Evolutionary conservation across 2,329 filamentous ascomycete genomes (phyloP).

Genomic region (Cyanodermella asteris): DNA sequence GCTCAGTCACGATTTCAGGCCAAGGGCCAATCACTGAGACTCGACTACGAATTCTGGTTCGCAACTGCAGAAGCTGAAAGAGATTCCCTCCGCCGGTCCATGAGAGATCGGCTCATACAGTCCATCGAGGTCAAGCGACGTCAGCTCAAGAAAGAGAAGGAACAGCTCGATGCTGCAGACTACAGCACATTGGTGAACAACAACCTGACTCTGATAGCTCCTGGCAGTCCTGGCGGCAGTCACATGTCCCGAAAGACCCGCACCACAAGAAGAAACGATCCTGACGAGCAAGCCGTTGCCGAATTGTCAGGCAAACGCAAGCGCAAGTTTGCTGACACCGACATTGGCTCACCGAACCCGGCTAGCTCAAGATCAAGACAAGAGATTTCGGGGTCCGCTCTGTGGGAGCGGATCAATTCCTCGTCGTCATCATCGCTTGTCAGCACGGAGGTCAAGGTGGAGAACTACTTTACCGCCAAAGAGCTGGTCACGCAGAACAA

Average conservation of each 20-base stretch:
- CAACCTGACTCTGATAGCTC: conserved; percentile 38
- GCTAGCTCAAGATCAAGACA: conserved; percentile 24
- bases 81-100: conserved; percentile 32
- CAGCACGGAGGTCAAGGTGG: too few relatives aligned
- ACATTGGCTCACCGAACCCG: conserved; percentile 35
- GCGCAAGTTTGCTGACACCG: conserved; percentile 34
- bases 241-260: conserved; percentile 41
- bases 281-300: conserved; percentile 27
- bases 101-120: conserved; percentile 39
- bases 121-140: conserved; percentile 34
- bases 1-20: neutral
- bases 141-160: conserved; percentile 40
- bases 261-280: conserved; percentile 31
- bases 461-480: conserved; percentile 45
- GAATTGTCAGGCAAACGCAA: conserved; percentile 34
- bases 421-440: conserved; percentile 35
- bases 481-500: conserved; percentile 25
- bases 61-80: conserved; percentile 42
- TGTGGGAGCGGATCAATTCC: conserved; percentile 34
- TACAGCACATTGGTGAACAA: conserved; percentile 43
- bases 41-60: conserved; percentile 22
- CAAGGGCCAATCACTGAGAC: conserved; percentile 3
- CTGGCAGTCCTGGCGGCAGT: conserved; percentile 36
- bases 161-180: conserved; percentile 44
- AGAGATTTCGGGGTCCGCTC: conserved; percentile 31